phyloP scores from a whole-genome alignment of 2,329 filamentous ascomycete species.

The Ploettnerulaceae sp. region DNA sequence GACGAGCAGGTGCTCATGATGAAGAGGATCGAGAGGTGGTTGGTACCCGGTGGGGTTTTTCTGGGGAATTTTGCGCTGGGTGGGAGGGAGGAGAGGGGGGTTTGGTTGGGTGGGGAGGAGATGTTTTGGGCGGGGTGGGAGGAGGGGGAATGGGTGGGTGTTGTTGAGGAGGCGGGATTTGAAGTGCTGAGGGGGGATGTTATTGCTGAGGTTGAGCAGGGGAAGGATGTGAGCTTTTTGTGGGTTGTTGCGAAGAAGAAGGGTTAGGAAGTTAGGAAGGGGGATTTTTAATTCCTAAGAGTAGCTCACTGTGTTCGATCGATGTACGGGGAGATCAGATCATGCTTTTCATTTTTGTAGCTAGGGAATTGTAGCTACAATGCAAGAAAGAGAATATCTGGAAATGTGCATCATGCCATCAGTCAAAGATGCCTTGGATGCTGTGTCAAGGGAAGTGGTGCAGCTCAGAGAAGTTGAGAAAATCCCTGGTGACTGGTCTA shows the following conservation, averaged over 20 bases:
- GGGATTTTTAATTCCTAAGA: not conserved
- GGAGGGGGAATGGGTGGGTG: slow-evolving; percentile 5
- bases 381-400: too few relatives aligned
- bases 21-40: slow-evolving; percentile 36
- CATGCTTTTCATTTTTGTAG: not conserved
- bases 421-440: too few relatives aligned
- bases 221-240: slow-evolving; percentile 3
- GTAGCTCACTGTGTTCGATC: not conserved
- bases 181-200: slow-evolving; percentile 6
- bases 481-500: too few relatives aligned
- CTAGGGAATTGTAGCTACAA: too few relatives aligned
- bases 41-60: slow-evolving; percentile 40
- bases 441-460: too few relatives aligned
- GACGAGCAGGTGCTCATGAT: slow-evolving; percentile 39
- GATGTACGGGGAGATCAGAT: not conserved
- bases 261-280: not conserved
- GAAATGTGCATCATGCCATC: too few relatives aligned
- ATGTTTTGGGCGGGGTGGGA: slow-evolving; percentile 15
- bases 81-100: slow-evolving; percentile 27
- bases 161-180: not conserved
- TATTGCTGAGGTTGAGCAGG: slow-evolving; percentile 2
- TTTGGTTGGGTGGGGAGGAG: slow-evolving; percentile 9
- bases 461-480: too few relatives aligned
- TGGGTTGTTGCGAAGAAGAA: slow-evolving; percentile 4
- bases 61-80: slow-evolving; percentile 36